Evolutionary conservation across 306 rosid species (phyloP), one percentile per base, ranked within the genome.

Genomic region (Sechiopsis laciniata): DNA sequence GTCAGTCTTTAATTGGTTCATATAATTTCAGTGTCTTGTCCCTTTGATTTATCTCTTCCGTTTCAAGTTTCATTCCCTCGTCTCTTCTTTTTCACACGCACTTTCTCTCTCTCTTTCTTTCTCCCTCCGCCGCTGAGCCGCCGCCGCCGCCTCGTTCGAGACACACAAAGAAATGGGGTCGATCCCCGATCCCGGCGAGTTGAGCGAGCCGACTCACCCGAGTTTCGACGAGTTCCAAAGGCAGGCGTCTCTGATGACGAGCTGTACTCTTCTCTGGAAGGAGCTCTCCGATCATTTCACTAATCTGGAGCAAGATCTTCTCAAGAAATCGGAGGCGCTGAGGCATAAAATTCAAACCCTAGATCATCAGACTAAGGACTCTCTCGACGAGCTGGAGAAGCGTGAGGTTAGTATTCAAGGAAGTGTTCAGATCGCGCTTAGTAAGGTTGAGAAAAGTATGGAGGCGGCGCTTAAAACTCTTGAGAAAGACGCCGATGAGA

Each of bases 141-240:
- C 29, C 29, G 75, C 66, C 26, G 61, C 58, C 55, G 32, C 68
- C 46, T 21, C 51, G 50, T 21, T 16, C 22, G 35, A 35, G 37
- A 12, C 50, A 20, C 22, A 68, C 8, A 11, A 46, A 56, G 76
- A 74, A 57, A 93, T 94, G 97, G 97, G 96, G 94, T 89, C 98
- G 81, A 86, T 84, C 87, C 91, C 89, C 89, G 98, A 94, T 94
- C 96, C 99, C 75, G 98, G 98, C 74, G 99, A 91, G 92, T 79
- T 89, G 81, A 67, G 82, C 58, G 98, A 88, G 94, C 75, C 83
- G 80, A 65, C 88, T 85, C 92, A 67, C 71, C 92, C 95, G 58
- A 87, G 89, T 78, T 94, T 94, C 75, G 95, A 91, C 45, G 99
- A 94, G 62, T 94, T 94, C 77, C 99, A 91, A 83, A 80, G 95